These are phyloP conservation scores for Trichoderma sp. DNA, from an alignment of 2,329 filamentous ascomycete species.

Conservation along the genomic window DNA sequence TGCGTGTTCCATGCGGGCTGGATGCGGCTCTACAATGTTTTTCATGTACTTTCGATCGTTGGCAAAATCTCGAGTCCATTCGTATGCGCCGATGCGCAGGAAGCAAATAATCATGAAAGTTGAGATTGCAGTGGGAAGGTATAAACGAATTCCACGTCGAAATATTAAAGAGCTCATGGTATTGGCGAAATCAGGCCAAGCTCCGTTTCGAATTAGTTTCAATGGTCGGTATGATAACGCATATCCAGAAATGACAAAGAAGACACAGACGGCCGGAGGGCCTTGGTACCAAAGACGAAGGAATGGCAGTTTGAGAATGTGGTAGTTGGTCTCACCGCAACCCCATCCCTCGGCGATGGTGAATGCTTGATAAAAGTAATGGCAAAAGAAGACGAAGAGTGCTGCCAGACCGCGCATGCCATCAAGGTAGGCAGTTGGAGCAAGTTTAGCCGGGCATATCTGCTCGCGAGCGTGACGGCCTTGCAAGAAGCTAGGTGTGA, in stretches of 20 bases:
- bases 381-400: conserved; percentile 58
- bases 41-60: conserved; percentile 45
- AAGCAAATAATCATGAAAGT: conserved; percentile 50
- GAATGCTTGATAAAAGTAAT: conserved; percentile 57
- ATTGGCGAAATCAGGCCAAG: conserved; percentile 42
- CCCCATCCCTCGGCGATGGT: conserved; percentile 54
- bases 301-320: conserved; percentile 54
- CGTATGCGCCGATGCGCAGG: conserved; percentile 49
- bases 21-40: conserved; percentile 53
- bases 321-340: conserved; percentile 44
- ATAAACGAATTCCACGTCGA: conserved; percentile 54
- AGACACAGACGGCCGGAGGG: conserved; percentile 59
- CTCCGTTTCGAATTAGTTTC: conserved; percentile 45
- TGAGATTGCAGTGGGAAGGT: conserved; percentile 52
- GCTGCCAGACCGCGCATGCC: conserved; percentile 59
- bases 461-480: conserved; percentile 45
- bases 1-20: conserved; percentile 39
- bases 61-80: conserved; percentile 50
- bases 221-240: conserved; percentile 57
- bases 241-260: conserved; percentile 65
- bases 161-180: conserved; percentile 54
- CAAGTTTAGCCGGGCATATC: conserved; percentile 43
- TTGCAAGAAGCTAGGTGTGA: conserved; percentile 57
- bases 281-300: conserved; percentile 56
- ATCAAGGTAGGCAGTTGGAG: conserved; percentile 59